Conservation (phyloP, 371 early-diverging fungal genomes). For the Cokeromyces recurvatus region DNA sequence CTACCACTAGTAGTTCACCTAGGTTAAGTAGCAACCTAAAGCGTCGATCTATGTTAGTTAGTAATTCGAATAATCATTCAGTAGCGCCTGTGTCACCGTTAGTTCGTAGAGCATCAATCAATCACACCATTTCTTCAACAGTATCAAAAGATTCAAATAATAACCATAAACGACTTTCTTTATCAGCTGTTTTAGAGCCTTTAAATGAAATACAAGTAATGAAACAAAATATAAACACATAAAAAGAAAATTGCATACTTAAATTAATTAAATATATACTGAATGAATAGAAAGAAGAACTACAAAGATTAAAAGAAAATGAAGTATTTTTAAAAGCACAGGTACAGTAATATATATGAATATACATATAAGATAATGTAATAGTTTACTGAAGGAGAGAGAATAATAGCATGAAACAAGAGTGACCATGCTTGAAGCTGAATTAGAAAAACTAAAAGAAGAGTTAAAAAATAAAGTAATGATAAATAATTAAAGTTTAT, state of each 20-base stretch:
- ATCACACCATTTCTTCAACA: too few species aligned
- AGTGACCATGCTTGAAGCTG: slow-evolving; percentile 1
- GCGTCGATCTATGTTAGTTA: too few species aligned
- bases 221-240: slow-evolving; percentile 18
- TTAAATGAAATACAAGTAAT: slow-evolving; percentile 20
- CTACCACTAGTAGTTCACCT: too few species aligned
- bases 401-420: slow-evolving; percentile 1
- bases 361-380: not conserved
- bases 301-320: slow-evolving; percentile 24
- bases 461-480: not conserved
- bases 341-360: slow-evolving; percentile 4
- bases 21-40: too few species aligned
- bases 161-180: too few species aligned
- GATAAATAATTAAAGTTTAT: too few species aligned
- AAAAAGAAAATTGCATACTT: slow-evolving; percentile 1
- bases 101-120: too few species aligned
- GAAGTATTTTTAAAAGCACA: slow-evolving; percentile 7
- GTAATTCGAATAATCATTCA: too few species aligned
- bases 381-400: not conserved
- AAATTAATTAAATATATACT: slow-evolving; percentile 14
- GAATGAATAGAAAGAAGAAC: slow-evolving; percentile 21
- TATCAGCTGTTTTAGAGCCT: slow-evolving; percentile 13
- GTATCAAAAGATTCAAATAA: too few species aligned
- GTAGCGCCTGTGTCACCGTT: too few species aligned
- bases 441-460: slow-evolving; percentile 8